Evolutionary conservation across 2,329 filamentous ascomycete genomes (phyloP).

Genomic region (Aspergillus sclerotialis): DNA sequence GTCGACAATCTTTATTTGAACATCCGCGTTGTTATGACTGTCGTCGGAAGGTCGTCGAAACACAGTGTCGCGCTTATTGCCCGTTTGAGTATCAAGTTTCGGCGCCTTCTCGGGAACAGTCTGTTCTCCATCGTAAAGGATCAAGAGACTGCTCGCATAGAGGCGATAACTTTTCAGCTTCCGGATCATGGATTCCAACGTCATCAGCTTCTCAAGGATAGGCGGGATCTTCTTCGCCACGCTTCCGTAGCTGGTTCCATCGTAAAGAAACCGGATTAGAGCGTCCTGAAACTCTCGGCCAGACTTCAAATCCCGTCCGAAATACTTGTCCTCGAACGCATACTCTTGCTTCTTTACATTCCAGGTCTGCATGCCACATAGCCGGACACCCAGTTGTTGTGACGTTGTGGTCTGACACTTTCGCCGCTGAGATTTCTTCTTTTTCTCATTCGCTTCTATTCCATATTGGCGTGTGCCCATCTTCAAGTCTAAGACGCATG

Average conservation of each 20-base stretch:
- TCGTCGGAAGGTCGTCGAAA: conserved; percentile 28
- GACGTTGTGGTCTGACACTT: conserved; percentile 94
- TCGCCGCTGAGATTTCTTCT: conserved; percentile 82
- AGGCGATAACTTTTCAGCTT: conserved; percentile 80
- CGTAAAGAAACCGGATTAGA: conserved; percentile 81
- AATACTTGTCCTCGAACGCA: conserved; percentile 98
- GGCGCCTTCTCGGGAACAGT: conserved; percentile 15
- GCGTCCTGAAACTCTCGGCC: conserved; percentile 85
- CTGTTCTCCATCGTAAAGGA: conserved; percentile 84
- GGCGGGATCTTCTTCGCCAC: conserved; percentile 81
- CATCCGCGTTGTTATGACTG: conserved; percentile 31
- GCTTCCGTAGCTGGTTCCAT: conserved; percentile 73
- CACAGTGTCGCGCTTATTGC: conserved; percentile 25
- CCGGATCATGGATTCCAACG: conserved; percentile 76
- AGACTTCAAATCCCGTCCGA: conserved; percentile 78
- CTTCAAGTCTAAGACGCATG: conserved; percentile 95
- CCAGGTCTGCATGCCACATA: conserved; percentile 96
- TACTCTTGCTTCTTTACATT: conserved; percentile 76
- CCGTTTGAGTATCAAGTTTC: conserved; percentile 14
- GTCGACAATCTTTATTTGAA: conserved; percentile 92
- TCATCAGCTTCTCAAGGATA: conserved; percentile 74
- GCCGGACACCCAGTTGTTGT: conserved; percentile 78
- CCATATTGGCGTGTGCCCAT: conserved; percentile 98
- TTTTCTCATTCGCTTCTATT: conserved; percentile 83
- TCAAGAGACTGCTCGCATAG: conserved; percentile 88